Percentiles rank a stretch among this genome's conserved stretches.
phyloP scores from a whole-genome alignment of 352 stramenopile genomes.

The Globisporangium paddicum region DNA sequence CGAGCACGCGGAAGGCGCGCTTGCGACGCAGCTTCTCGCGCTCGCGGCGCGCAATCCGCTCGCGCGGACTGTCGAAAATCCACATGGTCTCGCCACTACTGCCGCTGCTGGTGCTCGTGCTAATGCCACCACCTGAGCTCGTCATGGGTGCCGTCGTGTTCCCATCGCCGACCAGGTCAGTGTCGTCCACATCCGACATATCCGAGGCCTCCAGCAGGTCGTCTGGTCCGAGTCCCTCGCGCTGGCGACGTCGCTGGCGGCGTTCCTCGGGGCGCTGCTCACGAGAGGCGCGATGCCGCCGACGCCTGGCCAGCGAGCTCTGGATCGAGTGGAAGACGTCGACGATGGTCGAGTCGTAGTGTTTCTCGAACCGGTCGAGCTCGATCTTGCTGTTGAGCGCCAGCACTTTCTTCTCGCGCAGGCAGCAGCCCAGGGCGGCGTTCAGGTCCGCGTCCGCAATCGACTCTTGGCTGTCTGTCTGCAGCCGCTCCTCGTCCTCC shows the following conservation, averaged over 20 bases:
- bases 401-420: conserved; percentile 56
- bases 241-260: not conserved
- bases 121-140: conserved; percentile 32
- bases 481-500: conserved; percentile 5
- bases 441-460: not conserved
- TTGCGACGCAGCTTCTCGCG: conserved; percentile 48
- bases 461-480: not conserved
- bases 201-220: not conserved
- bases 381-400: conserved; percentile 46
- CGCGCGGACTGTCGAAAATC: conserved; percentile 41
- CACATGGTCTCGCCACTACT: conserved; percentile 46
- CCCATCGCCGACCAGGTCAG: conserved; percentile 14
- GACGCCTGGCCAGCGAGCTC: conserved; percentile 20
- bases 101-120: conserved; percentile 24
- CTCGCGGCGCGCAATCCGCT: conserved; percentile 48
- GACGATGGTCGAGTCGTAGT: conserved; percentile 57
- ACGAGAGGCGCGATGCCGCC: conserved; percentile 6
- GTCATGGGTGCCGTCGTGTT: conserved; percentile 15
- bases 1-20: conserved; percentile 47
- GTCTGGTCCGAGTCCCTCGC: not conserved
- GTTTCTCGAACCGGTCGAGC: conserved; percentile 47
- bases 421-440: conserved; percentile 21
- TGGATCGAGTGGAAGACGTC: conserved; percentile 52
- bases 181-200: not conserved
- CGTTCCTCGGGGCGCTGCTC: conserved; percentile 1